phyloP scores from a whole-genome alignment of 1,284 basidiomycete species.

The Neonothopanus nambi region DNA sequence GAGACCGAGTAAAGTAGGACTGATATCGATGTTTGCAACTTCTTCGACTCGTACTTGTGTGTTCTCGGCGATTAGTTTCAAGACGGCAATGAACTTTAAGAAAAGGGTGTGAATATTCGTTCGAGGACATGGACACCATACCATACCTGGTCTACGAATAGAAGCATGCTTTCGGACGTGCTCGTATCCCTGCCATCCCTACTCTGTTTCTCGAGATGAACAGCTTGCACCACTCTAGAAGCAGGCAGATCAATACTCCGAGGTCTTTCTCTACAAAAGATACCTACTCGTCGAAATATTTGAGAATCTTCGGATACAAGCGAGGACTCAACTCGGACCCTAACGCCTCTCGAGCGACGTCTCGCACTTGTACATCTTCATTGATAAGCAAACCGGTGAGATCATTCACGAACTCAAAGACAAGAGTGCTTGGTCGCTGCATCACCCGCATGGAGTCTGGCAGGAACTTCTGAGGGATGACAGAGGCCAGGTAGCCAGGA shows the following conservation, averaged over 20 bases:
- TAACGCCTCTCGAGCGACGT: slow-evolving; percentile 78
- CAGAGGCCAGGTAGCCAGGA: slow-evolving; percentile 46
- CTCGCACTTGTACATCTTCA: slow-evolving; percentile 65
- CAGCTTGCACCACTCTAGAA: slow-evolving; percentile 45
- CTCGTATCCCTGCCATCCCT: slow-evolving; percentile 20
- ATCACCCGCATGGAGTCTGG: slow-evolving; percentile 72
- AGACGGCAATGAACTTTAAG: slow-evolving; percentile 65
- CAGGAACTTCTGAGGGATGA: slow-evolving; percentile 62
- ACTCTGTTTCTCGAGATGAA: slow-evolving; percentile 43
- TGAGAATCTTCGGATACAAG: slow-evolving; percentile 66
- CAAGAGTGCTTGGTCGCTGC: slow-evolving; percentile 54
- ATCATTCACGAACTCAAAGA: slow-evolving; percentile 67
- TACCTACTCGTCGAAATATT: slow-evolving; percentile 72
- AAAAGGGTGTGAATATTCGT: too few species aligned
- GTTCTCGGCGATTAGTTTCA: slow-evolving; percentile 79
- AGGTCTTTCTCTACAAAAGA: not conserved
- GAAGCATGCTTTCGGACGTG: slow-evolving; percentile 54
- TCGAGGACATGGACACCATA: not conserved
- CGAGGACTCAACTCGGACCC: slow-evolving; percentile 76
- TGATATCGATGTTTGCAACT: slow-evolving; percentile 69
- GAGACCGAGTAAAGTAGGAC: slow-evolving; percentile 62
- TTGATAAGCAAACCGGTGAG: slow-evolving; percentile 71
- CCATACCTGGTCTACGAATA: slow-evolving; percentile 75
- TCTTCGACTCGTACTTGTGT: slow-evolving; percentile 60
- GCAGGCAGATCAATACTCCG: not conserved